Conservation (phyloP, 257 asterid genomes). For the Solanum chmielewskii region DNA sequence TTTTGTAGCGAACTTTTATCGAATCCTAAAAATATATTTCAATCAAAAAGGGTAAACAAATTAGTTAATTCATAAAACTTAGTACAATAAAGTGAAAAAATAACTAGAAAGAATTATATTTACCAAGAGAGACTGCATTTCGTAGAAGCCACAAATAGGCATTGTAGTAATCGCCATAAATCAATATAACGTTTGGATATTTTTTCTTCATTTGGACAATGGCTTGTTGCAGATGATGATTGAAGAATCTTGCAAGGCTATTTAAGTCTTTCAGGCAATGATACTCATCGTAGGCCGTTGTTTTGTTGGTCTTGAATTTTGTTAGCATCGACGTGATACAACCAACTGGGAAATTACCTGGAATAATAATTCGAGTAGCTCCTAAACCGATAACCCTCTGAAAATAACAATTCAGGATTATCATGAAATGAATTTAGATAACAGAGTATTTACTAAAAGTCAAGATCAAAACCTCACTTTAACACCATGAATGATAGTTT, state of each 20-base stretch:
- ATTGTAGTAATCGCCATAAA: slow-evolving; percentile 12
- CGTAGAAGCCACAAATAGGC: neutral
- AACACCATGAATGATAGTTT: slow-evolving; percentile 3
- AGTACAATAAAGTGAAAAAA: too few relatives aligned
- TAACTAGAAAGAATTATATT: neutral
- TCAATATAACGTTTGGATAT: neutral
- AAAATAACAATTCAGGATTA: neutral
- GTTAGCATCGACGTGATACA: slow-evolving; percentile 3
- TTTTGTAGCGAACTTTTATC: neutral
- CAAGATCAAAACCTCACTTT: neutral
- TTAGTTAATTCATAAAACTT: neutral
- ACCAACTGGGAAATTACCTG: slow-evolving; percentile 15
- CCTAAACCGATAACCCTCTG: slow-evolving; percentile 7
- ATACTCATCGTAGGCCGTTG: neutral
- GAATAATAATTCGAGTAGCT: slow-evolving; percentile 1
- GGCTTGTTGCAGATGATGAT: slow-evolving; percentile 5
- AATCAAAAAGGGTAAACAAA: neutral
- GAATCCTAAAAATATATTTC: neutral
- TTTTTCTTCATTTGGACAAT: neutral
- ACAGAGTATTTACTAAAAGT: too few relatives aligned
- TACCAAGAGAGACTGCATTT: neutral
- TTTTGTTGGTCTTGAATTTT: neutral
- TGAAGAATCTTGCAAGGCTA: neutral
- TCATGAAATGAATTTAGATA: neutral
- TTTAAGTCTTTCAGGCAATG: slow-evolving; percentile 12